Base-by-base conservation (phyloP, 495 filamentous ascomycete genomes). In the Aspergillus taichungensis region DNA sequence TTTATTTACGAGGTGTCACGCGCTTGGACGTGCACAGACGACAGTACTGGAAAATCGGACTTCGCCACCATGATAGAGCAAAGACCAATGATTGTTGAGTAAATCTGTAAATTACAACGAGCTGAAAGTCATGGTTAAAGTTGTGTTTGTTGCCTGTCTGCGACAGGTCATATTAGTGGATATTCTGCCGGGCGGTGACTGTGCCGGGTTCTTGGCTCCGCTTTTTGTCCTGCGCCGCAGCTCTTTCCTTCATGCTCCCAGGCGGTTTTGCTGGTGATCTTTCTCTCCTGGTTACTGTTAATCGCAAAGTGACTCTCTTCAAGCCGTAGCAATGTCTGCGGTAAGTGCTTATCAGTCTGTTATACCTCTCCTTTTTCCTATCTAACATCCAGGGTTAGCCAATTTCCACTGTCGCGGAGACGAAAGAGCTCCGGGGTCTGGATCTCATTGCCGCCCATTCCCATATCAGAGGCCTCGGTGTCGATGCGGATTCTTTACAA, bases 401-500 rank as follows among this genome's bases (percentile, higher is more conserved):
- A 66, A 94, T 98, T 64, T 82, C 88, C 47, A 96, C 94, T 51
- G 79, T 96, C 63, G 82, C 87, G 57, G 89, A 97, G 77, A 84
- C 79, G 65, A 95, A 91, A 66, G 89, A 95, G 73, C 82, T 95
- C 63, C 82, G 88, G 47, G 88, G 88, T 40, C 76, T 97, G 55
- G 97, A 94, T 70, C 84, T 97, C 63, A 92, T 97, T 62, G 91
- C 92, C 49, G 94, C 92, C 46, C 92, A 99, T 73, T 96, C 92
- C 38, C 94, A 99, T 66, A 96, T 99, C 54, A 81, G 88, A 52
- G 92, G 92, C 24, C 77, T 99, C 12, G 92, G 92, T 40, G 91
- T 99, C 46, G 89, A 95, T 74, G 71, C 76, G 39, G 94, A 95
- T 55, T 88, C 90, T 6, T 74, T 97, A 46, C 88, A 94, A 56